Conservation (phyloP, 2,329 filamentous ascomycete genomes). For the Pyrenophora teres region DNA sequence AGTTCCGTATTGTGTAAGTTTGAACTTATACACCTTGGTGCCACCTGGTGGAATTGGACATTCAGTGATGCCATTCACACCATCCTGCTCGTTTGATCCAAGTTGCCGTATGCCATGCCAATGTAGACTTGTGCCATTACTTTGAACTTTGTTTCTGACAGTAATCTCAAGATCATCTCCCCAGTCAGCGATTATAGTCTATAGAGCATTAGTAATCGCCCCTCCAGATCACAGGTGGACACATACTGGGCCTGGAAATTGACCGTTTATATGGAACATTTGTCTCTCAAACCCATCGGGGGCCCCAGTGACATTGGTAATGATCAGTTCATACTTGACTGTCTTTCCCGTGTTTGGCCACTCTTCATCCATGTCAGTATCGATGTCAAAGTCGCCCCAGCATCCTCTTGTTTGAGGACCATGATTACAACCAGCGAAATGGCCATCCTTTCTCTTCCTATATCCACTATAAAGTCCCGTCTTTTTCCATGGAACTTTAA, state of each 20-base stretch:
- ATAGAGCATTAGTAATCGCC: conserved; percentile 25
- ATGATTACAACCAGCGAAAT: conserved; percentile 24
- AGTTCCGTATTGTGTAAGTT: conserved; percentile 45
- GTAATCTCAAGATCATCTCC: conserved; percentile 48
- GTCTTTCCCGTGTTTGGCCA: conserved; percentile 51
- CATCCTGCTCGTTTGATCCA: conserved; percentile 51
- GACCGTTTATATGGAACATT: conserved; percentile 53
- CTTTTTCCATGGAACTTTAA: conserved; percentile 30
- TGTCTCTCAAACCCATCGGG: conserved; percentile 53
- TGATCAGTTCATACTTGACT: conserved; percentile 51
- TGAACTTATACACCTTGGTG: conserved; percentile 41
- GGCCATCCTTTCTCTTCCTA: conserved; percentile 14
- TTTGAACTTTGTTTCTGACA: conserved; percentile 42
- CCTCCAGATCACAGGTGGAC: background rate
- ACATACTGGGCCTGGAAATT: conserved; percentile 55
- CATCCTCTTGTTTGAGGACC: conserved; percentile 30
- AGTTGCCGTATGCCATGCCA: conserved; percentile 58
- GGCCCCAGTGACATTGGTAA: conserved; percentile 51
- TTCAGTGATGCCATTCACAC: conserved; percentile 60
- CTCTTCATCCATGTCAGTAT: conserved; percentile 51
- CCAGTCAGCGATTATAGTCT: conserved; percentile 51
- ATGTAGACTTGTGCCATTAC: conserved; percentile 58
- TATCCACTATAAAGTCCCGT: conserved; percentile 17
- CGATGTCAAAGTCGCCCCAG: conserved; percentile 46
- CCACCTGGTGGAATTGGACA: conserved; percentile 68